Conservation (phyloP, 116 monocot species). For the Posidonia oceanica region DNA sequence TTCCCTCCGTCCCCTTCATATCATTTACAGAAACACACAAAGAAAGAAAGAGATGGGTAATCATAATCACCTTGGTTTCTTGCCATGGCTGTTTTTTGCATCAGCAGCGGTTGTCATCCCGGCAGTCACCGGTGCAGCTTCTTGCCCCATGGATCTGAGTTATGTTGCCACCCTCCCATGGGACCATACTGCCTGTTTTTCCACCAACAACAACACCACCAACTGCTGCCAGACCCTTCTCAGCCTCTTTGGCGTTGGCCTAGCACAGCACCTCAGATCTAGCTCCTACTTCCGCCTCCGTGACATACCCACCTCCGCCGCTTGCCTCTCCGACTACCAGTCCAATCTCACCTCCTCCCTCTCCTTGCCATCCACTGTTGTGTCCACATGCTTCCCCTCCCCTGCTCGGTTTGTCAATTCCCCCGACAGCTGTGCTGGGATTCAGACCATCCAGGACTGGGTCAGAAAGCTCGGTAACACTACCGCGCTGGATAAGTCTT, state of each 20-base stretch:
- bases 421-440: slow-evolving; percentile 50
- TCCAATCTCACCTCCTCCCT: slow-evolving; percentile 27
- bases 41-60: too few species aligned
- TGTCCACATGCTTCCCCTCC: slow-evolving; percentile 36
- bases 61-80: too few species aligned
- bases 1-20: too few species aligned
- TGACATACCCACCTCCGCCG: slow-evolving; percentile 21
- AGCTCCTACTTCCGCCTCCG: slow-evolving; percentile 60
- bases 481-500: slow-evolving; percentile 27
- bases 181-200: slow-evolving; percentile 36
- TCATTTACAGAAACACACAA: too few species aligned
- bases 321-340: slow-evolving; percentile 39
- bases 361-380: slow-evolving; percentile 34
- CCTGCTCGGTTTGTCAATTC: slow-evolving; percentile 31
- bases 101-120: neutral
- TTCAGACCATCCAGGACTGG: slow-evolving; percentile 36
- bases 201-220: slow-evolving; percentile 21
- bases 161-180: slow-evolving; percentile 50
- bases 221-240: slow-evolving; percentile 51
- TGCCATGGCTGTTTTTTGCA: too few species aligned
- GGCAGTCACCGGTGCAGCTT: neutral
- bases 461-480: slow-evolving; percentile 22
- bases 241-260: slow-evolving; percentile 42
- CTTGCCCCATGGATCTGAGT: slow-evolving; percentile 46
- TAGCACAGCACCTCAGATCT: slow-evolving; percentile 38